Conservation (phyloP, 108 stramenopile genomes). For the Nitzschia palea region DNA sequence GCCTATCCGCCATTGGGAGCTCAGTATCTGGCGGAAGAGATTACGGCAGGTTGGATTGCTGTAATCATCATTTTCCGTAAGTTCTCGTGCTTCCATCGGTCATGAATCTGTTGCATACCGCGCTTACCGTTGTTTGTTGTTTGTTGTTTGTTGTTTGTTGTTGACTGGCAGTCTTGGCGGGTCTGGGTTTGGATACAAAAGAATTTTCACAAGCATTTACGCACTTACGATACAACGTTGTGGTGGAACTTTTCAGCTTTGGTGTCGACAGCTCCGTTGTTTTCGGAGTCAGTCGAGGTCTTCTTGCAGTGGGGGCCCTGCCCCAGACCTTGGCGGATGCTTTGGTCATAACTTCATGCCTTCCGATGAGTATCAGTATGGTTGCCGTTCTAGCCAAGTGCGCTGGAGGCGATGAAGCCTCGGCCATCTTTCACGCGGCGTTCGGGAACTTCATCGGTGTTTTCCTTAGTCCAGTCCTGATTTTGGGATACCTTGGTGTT, state of each 20-base stretch:
- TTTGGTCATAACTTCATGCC: constrained; percentile 69
- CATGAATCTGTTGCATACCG: no score
- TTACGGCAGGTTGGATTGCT: constrained; percentile 80
- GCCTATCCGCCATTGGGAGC: constrained; percentile 86
- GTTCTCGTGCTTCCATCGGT: no score
- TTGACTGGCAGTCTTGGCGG: constrained; percentile 68
- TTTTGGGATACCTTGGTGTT: constrained; percentile 63
- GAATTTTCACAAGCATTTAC: constrained; percentile 78
- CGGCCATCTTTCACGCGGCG: constrained; percentile 77
- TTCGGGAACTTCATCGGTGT: constrained; percentile 70
- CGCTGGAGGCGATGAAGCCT: constrained; percentile 80
- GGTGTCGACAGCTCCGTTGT: constrained; percentile 61
- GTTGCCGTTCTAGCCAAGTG: constrained; percentile 74
- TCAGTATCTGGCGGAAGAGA: constrained; percentile 63
- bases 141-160: no score
- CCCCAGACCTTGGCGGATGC: constrained; percentile 67
- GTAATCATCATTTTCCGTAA: constrained; percentile 73
- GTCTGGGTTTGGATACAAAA: constrained; percentile 76
- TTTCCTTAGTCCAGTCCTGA: constrained; percentile 60
- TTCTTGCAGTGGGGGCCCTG: constrained; percentile 45
- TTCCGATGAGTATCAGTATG: constrained; percentile 88
- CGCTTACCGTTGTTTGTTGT: no score
- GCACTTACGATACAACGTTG: constrained; percentile 64
- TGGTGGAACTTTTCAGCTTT: constrained; percentile 78
- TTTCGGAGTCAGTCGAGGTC: constrained; percentile 55